phyloP scores from a whole-genome alignment of 2,329 filamentous ascomycete genomes.

The Aspergillus flavus region DNA sequence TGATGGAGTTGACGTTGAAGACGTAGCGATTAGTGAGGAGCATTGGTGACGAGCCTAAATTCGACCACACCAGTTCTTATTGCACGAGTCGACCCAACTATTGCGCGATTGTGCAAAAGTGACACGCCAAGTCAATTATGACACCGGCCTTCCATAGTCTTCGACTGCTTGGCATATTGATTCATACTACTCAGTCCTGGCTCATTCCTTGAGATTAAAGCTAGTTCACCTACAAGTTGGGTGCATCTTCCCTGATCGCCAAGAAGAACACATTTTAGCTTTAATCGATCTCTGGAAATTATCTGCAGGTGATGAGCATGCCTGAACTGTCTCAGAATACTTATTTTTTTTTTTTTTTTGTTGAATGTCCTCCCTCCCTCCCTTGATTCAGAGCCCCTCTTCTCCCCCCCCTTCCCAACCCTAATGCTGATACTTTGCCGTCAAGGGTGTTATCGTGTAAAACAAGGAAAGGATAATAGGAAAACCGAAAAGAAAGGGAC shows the following conservation, averaged over 20 bases:
- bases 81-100: too few relatives aligned
- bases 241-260: neutral
- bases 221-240: neutral
- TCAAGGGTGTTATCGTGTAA: neutral
- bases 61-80: neutral
- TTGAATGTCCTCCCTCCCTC: slow-evolving; percentile 14
- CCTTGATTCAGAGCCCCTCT: slow-evolving; percentile 17
- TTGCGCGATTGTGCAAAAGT: neutral
- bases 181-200: neutral
- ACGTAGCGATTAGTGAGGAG: slow-evolving; percentile 36
- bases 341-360: neutral
- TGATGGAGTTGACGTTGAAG: slow-evolving; percentile 46
- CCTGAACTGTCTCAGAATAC: slow-evolving; percentile 10
- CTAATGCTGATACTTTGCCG: neutral
- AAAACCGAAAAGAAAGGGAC: neutral
- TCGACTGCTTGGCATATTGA: neutral
- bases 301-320: neutral
- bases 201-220: neutral
- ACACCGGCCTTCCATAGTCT: neutral
- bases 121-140: neutral
- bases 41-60: slow-evolving; percentile 33
- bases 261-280: neutral
- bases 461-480: neutral
- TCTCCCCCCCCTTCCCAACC: slow-evolving; percentile 12
- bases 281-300: neutral